Evolutionary conservation across 2,329 filamentous ascomycete genomes (phyloP), one percentile per base, ranked within the genome.

Genomic region (Lachnellula cervina): DNA sequence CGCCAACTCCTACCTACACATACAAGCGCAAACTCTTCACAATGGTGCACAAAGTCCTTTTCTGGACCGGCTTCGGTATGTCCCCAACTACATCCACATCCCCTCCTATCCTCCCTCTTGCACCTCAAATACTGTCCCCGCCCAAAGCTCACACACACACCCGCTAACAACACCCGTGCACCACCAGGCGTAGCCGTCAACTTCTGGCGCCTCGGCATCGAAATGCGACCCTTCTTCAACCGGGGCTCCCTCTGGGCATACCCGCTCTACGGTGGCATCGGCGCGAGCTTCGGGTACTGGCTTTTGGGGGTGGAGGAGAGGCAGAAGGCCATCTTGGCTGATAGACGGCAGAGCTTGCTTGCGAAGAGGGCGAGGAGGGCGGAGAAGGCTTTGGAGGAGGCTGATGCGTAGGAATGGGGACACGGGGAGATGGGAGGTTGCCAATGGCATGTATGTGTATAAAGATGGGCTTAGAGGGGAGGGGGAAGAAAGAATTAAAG

Each of bases 271-370:
- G 92, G 86, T 57, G 82, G 82, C 65, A 83, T 90, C 61, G 92
- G 92, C 66, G 92, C 87, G 66, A 90, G 88, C 75, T 97, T 97
- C 76, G 94, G 94, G 66, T 97, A 97, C 80, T 99, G 93, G 91
- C 79, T 99, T 66, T 86, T 92, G 77, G 89, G 90, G 61, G 89
- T 97, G 55, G 90, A 97, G 73, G 78, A 89, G 69, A 81, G 85
- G 71, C 93, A 97, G 76, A 81, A 87, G 64, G 82, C 83, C 63
- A 81, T 91, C 60, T 77, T 99, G 57, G 77, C 80, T 63, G 88
- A 93, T 70, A 86, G 92, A 70, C 92, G 91, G 78, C 80, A 88
- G 64, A 74, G 80, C 54, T 80, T 99, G 63, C 77, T 97, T 56
- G 92, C 96, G 78, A 97, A 97, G 86, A 81, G 94, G 71, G 86